Base-by-base conservation (phyloP, 1,284 basidiomycete species). In the Cystobasidiaceae sp. region DNA sequence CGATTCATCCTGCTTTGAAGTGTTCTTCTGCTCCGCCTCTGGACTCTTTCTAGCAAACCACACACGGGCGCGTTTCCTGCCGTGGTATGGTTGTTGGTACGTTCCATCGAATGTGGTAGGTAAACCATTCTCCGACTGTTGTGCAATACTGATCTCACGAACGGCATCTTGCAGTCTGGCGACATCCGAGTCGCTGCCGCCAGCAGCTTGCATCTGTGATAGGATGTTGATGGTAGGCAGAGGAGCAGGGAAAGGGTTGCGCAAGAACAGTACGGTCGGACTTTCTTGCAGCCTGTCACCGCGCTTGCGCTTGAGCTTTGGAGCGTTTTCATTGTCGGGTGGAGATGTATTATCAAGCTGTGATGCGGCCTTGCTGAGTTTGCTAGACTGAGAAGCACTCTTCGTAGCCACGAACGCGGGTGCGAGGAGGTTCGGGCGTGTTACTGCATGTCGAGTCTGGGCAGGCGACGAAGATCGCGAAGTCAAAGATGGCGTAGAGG, bases 231-330 rank as follows among this genome's bases (percentile, higher is more conserved):
- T 17, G 3, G 30, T 19, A 23, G 61, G 15, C 2, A 64, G 8
- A 28, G 61, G 61, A 28, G 61, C 25, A 19, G 61, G 61, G 33
- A 64, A 64, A 48, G 61, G 61, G 32, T 64, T 64, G 25, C 48
- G 46, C 11, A 64, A 37, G 44, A 64, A 64, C 43, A 44, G 52
- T 13, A 64, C 61, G 30, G 61, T 64, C 41, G 61, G 61, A 32
- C 49, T 54, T 49, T 64, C 61, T 9, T 27, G 28, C 11, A 23
- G 30, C 30, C 28, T 39, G 15, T 9, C 19, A 28, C 39, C 41
- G 28, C 54, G 33, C n/a, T 56, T 56, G 4, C 54, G 54, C 54
- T 56, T 56, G 7, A 19, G 7, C 1, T 30, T 9, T 7, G 25
- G 34, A 8, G 48, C 30, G 30, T 32, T 32, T 50, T n/a, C n/a